Base-by-base conservation (phyloP, 139 green algal species). In the Pseudopediastrum boryanum region DNA sequence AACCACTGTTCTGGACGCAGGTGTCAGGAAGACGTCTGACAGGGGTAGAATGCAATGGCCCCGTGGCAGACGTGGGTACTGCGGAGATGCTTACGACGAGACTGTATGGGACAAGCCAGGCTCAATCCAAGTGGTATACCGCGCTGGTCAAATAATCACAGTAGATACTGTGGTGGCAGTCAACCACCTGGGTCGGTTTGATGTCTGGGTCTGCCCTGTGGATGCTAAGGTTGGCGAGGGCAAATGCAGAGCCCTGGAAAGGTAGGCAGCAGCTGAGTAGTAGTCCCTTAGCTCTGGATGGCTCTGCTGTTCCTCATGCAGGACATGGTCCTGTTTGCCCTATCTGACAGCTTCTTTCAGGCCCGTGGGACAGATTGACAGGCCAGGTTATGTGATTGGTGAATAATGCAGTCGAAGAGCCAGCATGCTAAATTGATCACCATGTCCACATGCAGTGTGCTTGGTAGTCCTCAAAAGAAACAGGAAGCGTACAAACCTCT, bases 31-130 rank as follows among this genome's bases (percentile, higher is more conserved):
- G 25, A 38, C 75, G 29, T 58, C 36, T 33, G 59, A 75, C 63
- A 75, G 67, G 4, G 43, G 75, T 13, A 29, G 35, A n/a, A 36
- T 81, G 19, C 36, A 16, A 41, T 81, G 51, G 21, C 73, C 73
- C 4, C 7, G 25, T 13, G 73, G 73, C 29, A 61, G 42, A n/a
- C 59, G 48, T 36, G 59, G 63, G 10, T 23, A 46, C 29, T 81
- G 75, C 56, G 75, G 75, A 25, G 75, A 75, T 27, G 48, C 62
- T 19, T 35, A n/a, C 36, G 44, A 68, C 29, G 46, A 81, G 38
- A 58, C 42, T 31, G 33, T 38, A 3, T 81, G 75, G 75, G 75
- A 81, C 27, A 31, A 35, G 2, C 75, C 75, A 46, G 63, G 62
- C 0, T 2, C 43, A 3, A 21, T 52, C 27, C 46, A 69, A 50